Conservation (phyloP, 2,329 filamentous ascomycete genomes). For the Claviceps africana region DNA sequence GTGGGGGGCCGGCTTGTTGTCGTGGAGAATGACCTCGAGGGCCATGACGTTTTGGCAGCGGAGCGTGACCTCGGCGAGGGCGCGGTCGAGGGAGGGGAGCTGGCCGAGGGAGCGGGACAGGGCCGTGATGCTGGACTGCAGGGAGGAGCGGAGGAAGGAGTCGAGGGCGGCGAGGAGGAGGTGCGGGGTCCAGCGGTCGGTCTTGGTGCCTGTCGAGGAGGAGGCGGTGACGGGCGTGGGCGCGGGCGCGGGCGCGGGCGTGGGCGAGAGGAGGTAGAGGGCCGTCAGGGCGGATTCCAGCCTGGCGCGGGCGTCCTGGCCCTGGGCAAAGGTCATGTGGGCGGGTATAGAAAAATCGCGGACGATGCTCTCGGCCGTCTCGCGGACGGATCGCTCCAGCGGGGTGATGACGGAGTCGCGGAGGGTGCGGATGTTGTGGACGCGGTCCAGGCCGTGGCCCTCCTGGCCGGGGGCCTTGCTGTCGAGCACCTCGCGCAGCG, state of each 20-base stretch:
- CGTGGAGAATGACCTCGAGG: conserved; percentile 61
- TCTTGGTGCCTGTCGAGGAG: conserved; percentile 26
- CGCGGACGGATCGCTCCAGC: conserved; percentile 58
- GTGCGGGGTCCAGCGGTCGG: conserved; percentile 48
- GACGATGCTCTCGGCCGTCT: conserved; percentile 62
- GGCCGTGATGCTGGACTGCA: conserved; percentile 64
- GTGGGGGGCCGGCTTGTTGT: conserved; percentile 53
- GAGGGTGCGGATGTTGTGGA: conserved; percentile 59
- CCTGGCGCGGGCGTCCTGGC: conserved; percentile 60
- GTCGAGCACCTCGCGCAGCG: conserved; percentile 57
- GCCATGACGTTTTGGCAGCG: conserved; percentile 88
- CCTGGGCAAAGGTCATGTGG: conserved; percentile 45
- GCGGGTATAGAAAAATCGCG: conserved; percentile 63
- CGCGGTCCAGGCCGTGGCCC: conserved; percentile 58
- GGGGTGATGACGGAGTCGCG: conserved; percentile 56
- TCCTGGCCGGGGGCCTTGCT: conserved; percentile 57
- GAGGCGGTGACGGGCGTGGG: no score
- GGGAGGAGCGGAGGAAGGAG: conserved; percentile 64
- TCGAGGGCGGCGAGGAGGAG: conserved; percentile 66
- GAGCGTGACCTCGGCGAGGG: conserved; percentile 65
- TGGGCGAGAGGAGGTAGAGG: conserved; percentile 70
- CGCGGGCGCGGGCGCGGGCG: conserved; percentile 19
- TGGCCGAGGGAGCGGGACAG: conserved; percentile 65
- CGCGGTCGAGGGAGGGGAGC: conserved; percentile 68
- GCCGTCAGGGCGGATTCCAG: conserved; percentile 61